phyloP scores from a whole-genome alignment of 2,329 filamentous ascomycete genomes.

The Colletotrichum cordylinicola region DNA sequence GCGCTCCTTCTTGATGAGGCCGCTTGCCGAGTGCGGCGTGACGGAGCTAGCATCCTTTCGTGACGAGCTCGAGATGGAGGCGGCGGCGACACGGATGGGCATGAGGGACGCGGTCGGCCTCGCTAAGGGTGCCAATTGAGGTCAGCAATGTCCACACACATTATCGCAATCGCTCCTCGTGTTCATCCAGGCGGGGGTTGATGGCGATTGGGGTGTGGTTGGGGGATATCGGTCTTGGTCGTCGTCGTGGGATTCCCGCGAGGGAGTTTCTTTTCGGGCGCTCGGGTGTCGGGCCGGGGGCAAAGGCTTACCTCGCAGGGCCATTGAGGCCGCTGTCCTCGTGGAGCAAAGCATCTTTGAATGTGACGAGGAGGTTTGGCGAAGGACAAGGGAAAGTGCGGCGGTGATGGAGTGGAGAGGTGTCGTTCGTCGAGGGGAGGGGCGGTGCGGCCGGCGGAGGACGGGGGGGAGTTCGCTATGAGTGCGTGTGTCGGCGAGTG shows the following conservation, averaged over 20 bases:
- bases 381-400: neutral
- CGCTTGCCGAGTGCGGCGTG: constrained; percentile 53
- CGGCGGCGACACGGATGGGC: constrained; percentile 67
- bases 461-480: neutral
- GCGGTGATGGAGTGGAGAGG: constrained; percentile 15
- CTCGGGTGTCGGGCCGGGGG: neutral
- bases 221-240: neutral
- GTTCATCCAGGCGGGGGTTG: neutral
- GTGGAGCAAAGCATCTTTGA: constrained; percentile 51
- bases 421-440: constrained; percentile 1
- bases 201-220: neutral
- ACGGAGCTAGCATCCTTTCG: constrained; percentile 67
- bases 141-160: constrained; percentile 25
- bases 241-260: neutral
- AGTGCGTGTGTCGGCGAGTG: neutral
- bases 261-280: neutral
- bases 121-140: constrained; percentile 47
- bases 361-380: neutral
- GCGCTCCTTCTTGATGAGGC: constrained; percentile 60
- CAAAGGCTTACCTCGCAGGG: constrained; percentile 52
- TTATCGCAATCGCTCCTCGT: neutral
- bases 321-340: constrained; percentile 58
- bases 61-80: constrained; percentile 69
- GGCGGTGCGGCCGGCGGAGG: constrained; percentile 2
- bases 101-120: constrained; percentile 69